Conservation (phyloP, 768 basidiomycete species). For the Tylopilus vinaceipallidus region DNA sequence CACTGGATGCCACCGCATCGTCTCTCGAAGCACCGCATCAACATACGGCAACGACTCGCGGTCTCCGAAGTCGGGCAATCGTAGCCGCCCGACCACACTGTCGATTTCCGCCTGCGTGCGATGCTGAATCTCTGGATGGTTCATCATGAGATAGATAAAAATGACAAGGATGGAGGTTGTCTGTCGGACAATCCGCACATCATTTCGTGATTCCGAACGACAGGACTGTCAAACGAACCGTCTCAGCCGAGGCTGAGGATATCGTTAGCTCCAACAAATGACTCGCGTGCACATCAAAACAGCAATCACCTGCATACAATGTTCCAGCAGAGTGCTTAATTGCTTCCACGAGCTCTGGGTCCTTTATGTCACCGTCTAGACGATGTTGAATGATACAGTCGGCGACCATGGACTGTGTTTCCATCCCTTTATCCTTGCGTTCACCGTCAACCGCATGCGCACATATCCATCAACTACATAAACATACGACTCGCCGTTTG, state of each 20-base stretch:
- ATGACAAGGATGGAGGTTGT: conserved; percentile 21
- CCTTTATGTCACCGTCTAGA: conserved; percentile 3
- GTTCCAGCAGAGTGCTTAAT: conserved; percentile 19
- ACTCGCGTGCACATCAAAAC: too few relatives aligned
- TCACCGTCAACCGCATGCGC: too few relatives aligned
- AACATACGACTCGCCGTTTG: too few relatives aligned
- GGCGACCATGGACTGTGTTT: too few relatives aligned
- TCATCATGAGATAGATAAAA: conserved; percentile 31
- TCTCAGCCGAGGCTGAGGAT: too few relatives aligned
- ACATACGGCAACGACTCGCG: conserved; percentile 31
- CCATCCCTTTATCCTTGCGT: too few relatives aligned
- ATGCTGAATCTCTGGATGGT: conserved; percentile 27
- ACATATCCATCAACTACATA: too few relatives aligned
- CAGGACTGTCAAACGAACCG: too few relatives aligned
- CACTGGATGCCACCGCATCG: conserved; percentile 29
- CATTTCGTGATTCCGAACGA: too few relatives aligned
- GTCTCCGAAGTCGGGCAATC: conserved; percentile 34
- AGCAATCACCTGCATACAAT: conserved; percentile 16
- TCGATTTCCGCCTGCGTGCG: conserved; percentile 36
- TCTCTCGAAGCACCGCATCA: conserved; percentile 36
- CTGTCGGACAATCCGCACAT: conserved; percentile 8
- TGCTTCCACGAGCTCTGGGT: conserved; percentile 7
- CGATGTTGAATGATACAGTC: not conserved
- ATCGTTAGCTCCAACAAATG: too few relatives aligned
- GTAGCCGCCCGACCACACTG: conserved; percentile 24